Conservation (phyloP, 2,329 filamentous ascomycete genomes). For the Rhynchosporium graminicola region DNA sequence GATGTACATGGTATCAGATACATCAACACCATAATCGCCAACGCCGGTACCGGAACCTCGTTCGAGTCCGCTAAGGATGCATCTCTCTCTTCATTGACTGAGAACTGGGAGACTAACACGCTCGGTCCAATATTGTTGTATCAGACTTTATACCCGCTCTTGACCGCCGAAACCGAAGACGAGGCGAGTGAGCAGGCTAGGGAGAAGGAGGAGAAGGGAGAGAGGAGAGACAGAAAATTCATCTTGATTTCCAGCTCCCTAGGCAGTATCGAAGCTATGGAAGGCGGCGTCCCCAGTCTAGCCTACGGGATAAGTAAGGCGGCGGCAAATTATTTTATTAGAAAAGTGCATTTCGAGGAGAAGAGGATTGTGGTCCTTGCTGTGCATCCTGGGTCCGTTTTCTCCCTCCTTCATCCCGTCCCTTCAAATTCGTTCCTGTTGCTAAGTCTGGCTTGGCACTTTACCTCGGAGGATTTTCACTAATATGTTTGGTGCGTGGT, state of each 20-base stretch:
- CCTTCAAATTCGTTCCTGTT: background rate
- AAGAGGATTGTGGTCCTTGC: constrained; percentile 40
- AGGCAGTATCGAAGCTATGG: constrained; percentile 32
- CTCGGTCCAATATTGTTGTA: constrained; percentile 47
- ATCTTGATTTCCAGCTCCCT: constrained; percentile 42
- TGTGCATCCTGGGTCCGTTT: constrained; percentile 37
- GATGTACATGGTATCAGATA: constrained; percentile 41
- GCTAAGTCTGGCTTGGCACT: background rate
- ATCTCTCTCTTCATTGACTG: constrained; percentile 41
- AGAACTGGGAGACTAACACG: constrained; percentile 48
- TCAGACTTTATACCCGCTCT: constrained; percentile 46
- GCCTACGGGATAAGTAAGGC: constrained; percentile 50
- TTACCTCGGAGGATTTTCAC: too few relatives aligned
- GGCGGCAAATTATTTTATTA: constrained; percentile 42
- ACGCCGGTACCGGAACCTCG: constrained; percentile 46
- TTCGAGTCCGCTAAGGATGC: constrained; percentile 40
- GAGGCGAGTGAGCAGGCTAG: constrained; percentile 24
- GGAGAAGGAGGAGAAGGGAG: too few relatives aligned
- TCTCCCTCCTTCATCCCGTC: background rate
- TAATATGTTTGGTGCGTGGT: background rate
- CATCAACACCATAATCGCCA: constrained; percentile 53
- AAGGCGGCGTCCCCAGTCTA: constrained; percentile 25
- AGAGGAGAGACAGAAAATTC: constrained; percentile 36
- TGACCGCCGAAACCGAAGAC: constrained; percentile 32
- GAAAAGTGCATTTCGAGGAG: constrained; percentile 44